Evolutionary conservation across 768 basidiomycete genomes (phyloP), one percentile per base, ranked within the genome.

Genomic region (Kondoa malvinella): DNA sequence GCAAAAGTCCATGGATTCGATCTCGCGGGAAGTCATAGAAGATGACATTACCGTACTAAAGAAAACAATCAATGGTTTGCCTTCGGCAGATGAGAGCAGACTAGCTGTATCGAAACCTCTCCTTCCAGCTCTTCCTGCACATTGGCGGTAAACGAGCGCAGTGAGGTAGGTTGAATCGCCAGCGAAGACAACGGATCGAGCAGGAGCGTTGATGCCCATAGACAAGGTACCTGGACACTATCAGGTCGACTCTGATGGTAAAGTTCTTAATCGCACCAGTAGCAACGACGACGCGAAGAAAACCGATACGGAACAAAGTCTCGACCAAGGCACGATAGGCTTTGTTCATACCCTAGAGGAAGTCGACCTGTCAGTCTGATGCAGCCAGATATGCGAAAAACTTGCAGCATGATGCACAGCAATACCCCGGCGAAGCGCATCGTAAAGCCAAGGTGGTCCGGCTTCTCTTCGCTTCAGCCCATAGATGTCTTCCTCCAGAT

Each of bases 101-200:
- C 26, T 34, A 2, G 34, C 1, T 3, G 84, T 80, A 72, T 87
- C 86, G 68, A 80, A 86, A 1, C 86, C 86, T 72, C 86, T 81
- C 57, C 86, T 81, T 67, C 86, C 86, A 56, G 86, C 86, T 74
- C 86, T 81, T 66, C 86, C 86, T 58, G 85, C 82, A 68, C 85
- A 86, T 80, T 87, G 86, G 14, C 86, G 83, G 74, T 85, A 87
- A 56, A 70, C 71, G 66, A 75, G 68, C 21, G 74, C 84, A 85
- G 71, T 33, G 64, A 34, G 31, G 34, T 69, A 69, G 71, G 66
- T 65, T 66, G 61, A 62, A 67, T 64, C 68, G 27, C 69, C 50
- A 26, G 56, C n/a, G 50, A 73, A 72, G 30, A 69, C 68, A 15
- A 61, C 59, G 59, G 29, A 15, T 61, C n/a, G n/a, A n/a, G n/a